These are phyloP conservation scores for Dioszegia hungarica DNA, from an alignment of 768 basidiomycete species.

Conservation along the genomic window DNA sequence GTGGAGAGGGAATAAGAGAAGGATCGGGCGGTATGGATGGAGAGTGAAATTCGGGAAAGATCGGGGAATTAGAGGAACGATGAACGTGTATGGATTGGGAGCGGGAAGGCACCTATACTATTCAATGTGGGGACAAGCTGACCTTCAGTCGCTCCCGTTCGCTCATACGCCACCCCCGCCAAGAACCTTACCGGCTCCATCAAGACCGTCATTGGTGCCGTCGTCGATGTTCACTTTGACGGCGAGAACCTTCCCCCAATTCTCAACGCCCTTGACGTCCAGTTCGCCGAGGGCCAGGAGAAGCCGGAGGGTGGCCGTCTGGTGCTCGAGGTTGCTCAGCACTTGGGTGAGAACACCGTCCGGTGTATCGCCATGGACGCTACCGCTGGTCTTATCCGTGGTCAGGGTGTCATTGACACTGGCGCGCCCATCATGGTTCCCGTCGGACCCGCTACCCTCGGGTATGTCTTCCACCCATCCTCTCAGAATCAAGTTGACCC, in stretches of 20 bases:
- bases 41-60: neutral
- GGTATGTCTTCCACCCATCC: constrained; percentile 22
- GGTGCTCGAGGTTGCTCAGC: constrained; percentile 97
- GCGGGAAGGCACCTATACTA: neutral
- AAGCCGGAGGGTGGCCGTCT: constrained; percentile 90
- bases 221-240: constrained; percentile 99
- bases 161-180: constrained; percentile 87
- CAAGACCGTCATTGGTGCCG: constrained; percentile 99
- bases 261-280: constrained; percentile 97
- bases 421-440: constrained; percentile 95
- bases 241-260: constrained; percentile 91
- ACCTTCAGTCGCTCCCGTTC: constrained; percentile 49
- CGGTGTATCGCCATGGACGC: constrained; percentile 99
- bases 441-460: constrained; percentile 88
- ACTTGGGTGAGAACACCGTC: constrained; percentile 98
- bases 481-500: neutral
- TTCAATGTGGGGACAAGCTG: neutral
- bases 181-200: constrained; percentile 69
- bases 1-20: neutral
- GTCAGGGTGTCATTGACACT: constrained; percentile 93
- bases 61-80: neutral
- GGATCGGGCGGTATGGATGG: neutral
- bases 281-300: constrained; percentile 50
- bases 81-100: neutral
- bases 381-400: constrained; percentile 99